Evolutionary conservation across 2,329 filamentous ascomycete species (phyloP), one percentile per base, ranked within the genome.

Genomic region (Aspergillus versicolor): DNA sequence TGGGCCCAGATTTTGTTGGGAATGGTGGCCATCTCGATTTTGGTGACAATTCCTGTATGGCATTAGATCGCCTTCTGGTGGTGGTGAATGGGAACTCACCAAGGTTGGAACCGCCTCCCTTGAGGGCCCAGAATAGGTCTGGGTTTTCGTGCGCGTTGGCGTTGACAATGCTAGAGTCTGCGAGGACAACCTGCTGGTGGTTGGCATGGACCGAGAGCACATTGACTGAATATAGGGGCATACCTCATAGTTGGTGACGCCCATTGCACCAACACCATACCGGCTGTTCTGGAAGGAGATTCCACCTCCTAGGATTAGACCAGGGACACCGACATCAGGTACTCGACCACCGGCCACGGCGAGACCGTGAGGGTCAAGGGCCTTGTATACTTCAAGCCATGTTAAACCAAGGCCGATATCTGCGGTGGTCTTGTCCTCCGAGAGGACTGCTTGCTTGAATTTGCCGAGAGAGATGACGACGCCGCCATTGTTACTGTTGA

Each of bases 381-480:
- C 60, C 2, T 61, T 52, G 40, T 77, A 80, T 0, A 82, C 74
- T 17, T 78, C 66, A 15, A 68, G 67, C 78, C 80, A 83, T 8
- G 73, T 67, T 17, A 72, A 72, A 1, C 80, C 81, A 0, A 75
- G 64, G 1, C 81, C 82, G 22, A 84, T 69, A 12, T 67, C 71
- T 5, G 77, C 74, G 4, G 67, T 73, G 2, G 63, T 65, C 6
- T 65, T 69, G 51, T 76, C 74, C 2, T 61, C 47, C n/a, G 66
- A 68, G 7, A 77, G 61, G 0, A 55, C 59, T 34, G 80, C 65
- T 5, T 64, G 41, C 51, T 76, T 74, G 11, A 84, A 68, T 5
- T 65, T 61, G 5, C 67, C 73, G 9, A 82, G 74, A 15, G 81
- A 81, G 59, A 86, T 78, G 4, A 81, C 66, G 0, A 82, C 71